Conservation (phyloP, 202 grass and related monocot species). For the Hordeum pubiflorum region DNA sequence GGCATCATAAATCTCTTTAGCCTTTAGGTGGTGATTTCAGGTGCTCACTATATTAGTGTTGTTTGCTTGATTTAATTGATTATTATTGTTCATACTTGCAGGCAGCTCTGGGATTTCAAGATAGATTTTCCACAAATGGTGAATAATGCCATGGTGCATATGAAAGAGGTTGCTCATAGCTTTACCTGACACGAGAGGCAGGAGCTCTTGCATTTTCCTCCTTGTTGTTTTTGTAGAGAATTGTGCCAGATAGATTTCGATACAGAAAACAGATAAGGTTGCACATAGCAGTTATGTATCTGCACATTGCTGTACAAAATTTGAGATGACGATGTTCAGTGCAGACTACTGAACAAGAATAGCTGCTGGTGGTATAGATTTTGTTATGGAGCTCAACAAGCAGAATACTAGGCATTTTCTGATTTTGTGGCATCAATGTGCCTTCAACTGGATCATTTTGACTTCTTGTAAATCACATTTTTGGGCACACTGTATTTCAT, state of each 20-base stretch:
- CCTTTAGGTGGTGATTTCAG: neutral
- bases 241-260: neutral
- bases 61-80: neutral
- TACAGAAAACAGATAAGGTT: neutral
- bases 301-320: neutral
- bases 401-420: neutral
- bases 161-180: neutral
- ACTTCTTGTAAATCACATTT: neutral
- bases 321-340: neutral
- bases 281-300: neutral
- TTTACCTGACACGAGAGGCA: neutral
- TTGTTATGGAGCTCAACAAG: neutral
- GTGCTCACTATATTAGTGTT: no score
- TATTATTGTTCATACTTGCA: neutral
- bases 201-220: neutral
- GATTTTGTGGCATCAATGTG: neutral
- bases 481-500: neutral
- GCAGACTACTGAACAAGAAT: neutral
- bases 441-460: neutral
- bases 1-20: neutral
- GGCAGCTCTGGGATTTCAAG: neutral
- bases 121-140: neutral
- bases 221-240: neutral
- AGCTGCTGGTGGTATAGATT: neutral
- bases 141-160: neutral